These are phyloP conservation scores for Salix purpurea DNA, from an alignment of 345 rosid species.

Conservation along the genomic window DNA sequence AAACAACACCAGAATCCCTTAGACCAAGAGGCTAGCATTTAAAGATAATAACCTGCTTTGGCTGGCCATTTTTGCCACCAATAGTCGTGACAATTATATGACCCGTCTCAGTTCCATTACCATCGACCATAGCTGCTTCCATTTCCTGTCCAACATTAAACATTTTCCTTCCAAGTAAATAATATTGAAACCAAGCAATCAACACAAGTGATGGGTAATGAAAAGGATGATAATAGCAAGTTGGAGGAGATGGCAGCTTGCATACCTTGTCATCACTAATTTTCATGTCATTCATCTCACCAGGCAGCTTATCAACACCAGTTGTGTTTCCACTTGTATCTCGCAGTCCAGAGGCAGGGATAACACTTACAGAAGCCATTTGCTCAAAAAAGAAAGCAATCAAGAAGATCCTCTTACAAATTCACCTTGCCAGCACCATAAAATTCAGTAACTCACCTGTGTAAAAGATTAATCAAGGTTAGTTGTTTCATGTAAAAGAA, in stretches of 20 bases:
- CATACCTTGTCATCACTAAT: conserved; percentile 82
- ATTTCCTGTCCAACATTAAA: conserved; percentile 47
- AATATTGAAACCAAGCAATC: not conserved
- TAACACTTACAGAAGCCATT: conserved; percentile 65
- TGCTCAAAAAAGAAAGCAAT: conserved; percentile 7
- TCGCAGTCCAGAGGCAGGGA: conserved; percentile 50
- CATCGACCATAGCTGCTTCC: conserved; percentile 85
- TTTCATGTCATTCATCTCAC: conserved; percentile 86
- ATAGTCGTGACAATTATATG: conserved; percentile 81
- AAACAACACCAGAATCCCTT: not conserved
- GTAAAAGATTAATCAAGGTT: not conserved
- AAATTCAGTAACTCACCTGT: conserved; percentile 12
- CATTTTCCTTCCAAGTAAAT: conserved; percentile 1
- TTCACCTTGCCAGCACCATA: conserved; percentile 4
- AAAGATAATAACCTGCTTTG: conserved; percentile 56
- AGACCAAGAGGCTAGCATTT: not conserved
- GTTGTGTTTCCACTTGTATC: conserved; percentile 43
- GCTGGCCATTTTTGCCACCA: conserved; percentile 77
- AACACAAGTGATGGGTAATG: not conserved
- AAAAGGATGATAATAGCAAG: not conserved
- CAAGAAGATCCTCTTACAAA: not conserved
- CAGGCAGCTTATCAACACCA: conserved; percentile 75
- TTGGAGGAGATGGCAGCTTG: not conserved
- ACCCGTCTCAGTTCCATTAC: conserved; percentile 79
- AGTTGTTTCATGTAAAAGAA: not conserved